phyloP scores from a whole-genome alignment of 2,329 filamentous ascomycete species.

The Fulvia fulva region DNA sequence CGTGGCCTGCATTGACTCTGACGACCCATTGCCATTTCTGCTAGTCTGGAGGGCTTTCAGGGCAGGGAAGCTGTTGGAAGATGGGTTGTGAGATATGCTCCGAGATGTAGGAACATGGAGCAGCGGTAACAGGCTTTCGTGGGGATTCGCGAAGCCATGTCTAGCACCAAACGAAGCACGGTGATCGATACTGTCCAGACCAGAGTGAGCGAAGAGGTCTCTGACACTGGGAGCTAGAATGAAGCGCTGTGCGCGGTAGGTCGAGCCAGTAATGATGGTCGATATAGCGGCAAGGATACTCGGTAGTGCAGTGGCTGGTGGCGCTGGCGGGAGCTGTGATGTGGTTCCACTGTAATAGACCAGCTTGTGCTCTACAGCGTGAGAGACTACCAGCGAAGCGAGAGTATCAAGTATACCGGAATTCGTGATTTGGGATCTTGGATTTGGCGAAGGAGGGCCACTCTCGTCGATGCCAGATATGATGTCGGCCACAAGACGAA shows the following conservation, averaged over 20 bases:
- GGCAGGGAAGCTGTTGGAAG: conserved; percentile 43
- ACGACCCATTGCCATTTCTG: conserved; percentile 11
- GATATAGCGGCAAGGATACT: conserved; percentile 73
- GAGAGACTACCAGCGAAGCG: conserved; percentile 65
- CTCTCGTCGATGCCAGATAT: conserved; percentile 63
- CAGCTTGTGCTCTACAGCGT: conserved; percentile 41
- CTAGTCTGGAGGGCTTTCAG: conserved; percentile 34
- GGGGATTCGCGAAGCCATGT: conserved; percentile 23
- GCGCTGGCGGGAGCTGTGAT: conserved; percentile 48
- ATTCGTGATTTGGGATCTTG: conserved; percentile 68
- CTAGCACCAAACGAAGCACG: conserved; percentile 24
- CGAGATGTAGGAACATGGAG: conserved; percentile 43
- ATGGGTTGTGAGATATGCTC: conserved; percentile 29
- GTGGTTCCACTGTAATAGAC: conserved; percentile 25
- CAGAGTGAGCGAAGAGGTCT: conserved; percentile 27
- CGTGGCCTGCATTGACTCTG: conserved; percentile 13
- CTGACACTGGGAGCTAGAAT: conserved; percentile 45
- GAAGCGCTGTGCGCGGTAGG: conserved; percentile 66
- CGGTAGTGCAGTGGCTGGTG: conserved; percentile 55
- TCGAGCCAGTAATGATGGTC: conserved; percentile 73
- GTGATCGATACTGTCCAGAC: conserved; percentile 20
- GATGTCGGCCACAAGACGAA: conserved; percentile 56
- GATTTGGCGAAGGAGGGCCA: conserved; percentile 45
- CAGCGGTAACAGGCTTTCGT: conserved; percentile 25
- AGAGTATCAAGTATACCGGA: conserved; percentile 74